Percentiles rank a stretch among this genome's conserved stretches.
phyloP scores from a whole-genome alignment of 257 asterid species.

The Solanum virginianum region DNA sequence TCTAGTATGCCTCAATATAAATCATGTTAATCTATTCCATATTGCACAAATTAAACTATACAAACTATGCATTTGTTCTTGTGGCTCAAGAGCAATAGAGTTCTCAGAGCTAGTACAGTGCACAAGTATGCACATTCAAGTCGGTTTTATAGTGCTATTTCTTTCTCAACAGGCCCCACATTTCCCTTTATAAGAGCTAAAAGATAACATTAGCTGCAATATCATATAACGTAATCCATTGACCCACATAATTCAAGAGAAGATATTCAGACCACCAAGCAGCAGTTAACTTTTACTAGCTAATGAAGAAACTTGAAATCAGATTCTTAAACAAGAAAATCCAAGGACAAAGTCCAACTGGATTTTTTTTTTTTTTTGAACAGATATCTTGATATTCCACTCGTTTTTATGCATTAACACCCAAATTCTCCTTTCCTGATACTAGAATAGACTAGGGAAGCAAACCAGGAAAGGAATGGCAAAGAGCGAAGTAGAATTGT shows the following conservation, averaged over 20 bases:
- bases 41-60: not conserved
- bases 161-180: too few relatives aligned
- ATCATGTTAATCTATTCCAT: not conserved
- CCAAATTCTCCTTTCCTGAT: too few relatives aligned
- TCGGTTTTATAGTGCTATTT: too few relatives aligned
- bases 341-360: not conserved
- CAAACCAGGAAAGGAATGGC: too few relatives aligned
- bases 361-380: not conserved
- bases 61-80: not conserved
- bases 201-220: too few relatives aligned
- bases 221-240: too few relatives aligned
- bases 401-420: not conserved
- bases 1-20: slow-evolving; percentile 72
- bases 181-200: too few relatives aligned
- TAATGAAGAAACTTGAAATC: not conserved
- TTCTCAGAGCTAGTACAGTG: not conserved
- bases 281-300: too few relatives aligned
- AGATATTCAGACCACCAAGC: too few relatives aligned
- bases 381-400: not conserved
- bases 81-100: not conserved
- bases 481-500: too few relatives aligned
- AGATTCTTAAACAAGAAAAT: not conserved
- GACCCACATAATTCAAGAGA: too few relatives aligned
- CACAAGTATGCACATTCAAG: not conserved
- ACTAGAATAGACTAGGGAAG: too few relatives aligned